These are phyloP conservation scores for Neurospora cerealis DNA, from an alignment of 495 filamentous ascomycete species.

Conservation along the genomic window DNA sequence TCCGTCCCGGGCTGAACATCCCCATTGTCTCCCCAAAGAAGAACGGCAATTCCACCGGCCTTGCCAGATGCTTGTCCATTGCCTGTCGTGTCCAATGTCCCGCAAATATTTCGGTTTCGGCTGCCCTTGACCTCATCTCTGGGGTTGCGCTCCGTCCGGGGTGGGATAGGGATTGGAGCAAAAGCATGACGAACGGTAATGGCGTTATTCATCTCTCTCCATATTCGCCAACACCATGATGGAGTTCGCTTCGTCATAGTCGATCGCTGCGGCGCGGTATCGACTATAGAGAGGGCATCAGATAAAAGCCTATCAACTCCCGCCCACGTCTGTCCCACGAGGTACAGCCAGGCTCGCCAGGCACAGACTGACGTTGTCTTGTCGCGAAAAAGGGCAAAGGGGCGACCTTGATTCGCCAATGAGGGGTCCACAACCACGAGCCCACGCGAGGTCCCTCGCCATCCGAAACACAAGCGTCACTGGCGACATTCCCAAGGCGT, in stretches of 20 bases:
- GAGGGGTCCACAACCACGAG: not conserved
- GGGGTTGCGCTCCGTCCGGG: not conserved
- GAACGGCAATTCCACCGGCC: not conserved
- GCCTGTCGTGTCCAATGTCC: not conserved
- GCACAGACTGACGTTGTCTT: not conserved
- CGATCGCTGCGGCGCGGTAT: not conserved
- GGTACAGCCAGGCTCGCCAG: not conserved
- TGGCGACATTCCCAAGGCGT: not conserved
- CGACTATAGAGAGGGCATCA: not conserved
- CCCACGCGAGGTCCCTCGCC: not conserved
- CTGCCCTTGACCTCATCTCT: not conserved
- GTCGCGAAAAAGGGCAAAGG: not conserved
- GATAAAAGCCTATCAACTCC: not conserved
- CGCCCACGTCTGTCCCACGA: not conserved
- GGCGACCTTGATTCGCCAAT: not conserved
- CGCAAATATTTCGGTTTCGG: not conserved
- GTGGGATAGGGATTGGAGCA: not conserved
- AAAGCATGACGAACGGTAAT: not conserved
- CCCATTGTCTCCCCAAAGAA: not conserved
- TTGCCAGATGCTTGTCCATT: not conserved
- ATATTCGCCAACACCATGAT: not conserved
- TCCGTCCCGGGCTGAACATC: not conserved
- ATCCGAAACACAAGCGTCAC: not conserved
- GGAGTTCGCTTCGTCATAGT: not conserved
- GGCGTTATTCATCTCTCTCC: not conserved